Percentiles rank a stretch among this genome's conserved stretches.
These are phyloP conservation scores for Panellus pusillus DNA, from an alignment of 768 basidiomycete species.

Conservation along the genomic window DNA sequence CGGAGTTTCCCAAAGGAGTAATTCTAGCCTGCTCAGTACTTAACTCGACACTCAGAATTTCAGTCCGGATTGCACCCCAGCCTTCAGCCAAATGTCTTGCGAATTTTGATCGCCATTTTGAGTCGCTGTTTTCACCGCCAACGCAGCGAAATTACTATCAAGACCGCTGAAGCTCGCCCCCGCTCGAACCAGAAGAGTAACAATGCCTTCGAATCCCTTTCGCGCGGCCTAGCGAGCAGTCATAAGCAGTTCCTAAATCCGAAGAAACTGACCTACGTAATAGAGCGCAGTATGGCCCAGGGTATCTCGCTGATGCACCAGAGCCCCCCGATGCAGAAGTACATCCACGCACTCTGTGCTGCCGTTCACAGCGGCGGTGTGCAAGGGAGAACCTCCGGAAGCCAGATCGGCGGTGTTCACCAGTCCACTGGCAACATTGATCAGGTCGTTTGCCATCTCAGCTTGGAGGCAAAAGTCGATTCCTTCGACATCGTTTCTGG, in stretches of 20 bases:
- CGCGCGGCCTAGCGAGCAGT: constrained; percentile 63
- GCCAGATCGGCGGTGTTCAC: constrained; percentile 72
- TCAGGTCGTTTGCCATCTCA: constrained; percentile 25
- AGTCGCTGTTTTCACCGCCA: constrained; percentile 40
- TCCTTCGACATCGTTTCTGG: constrained; percentile 64
- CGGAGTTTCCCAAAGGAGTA: no score
- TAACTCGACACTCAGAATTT: no score
- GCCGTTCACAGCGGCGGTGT: constrained; percentile 76
- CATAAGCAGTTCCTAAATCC: background rate
- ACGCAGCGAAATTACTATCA: constrained; percentile 60
- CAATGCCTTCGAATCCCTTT: constrained; percentile 61
- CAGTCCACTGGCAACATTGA: constrained; percentile 61
- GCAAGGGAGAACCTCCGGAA: constrained; percentile 74
- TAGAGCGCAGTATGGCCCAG: constrained; percentile 85
- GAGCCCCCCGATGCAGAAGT: constrained; percentile 70
- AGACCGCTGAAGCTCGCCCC: constrained; percentile 74
- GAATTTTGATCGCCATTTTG: constrained; percentile 43
- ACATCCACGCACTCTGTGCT: constrained; percentile 42
- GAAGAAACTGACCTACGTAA: constrained; percentile 50
- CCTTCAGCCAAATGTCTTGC: constrained; percentile 56
- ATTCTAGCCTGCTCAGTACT: no score
- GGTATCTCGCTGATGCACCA: constrained; percentile 78
- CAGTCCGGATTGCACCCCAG: constrained; percentile 36
- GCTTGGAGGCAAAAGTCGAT: constrained; percentile 59
- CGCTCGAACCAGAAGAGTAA: constrained; percentile 64